Evolutionary conservation across 768 basidiomycete species (phyloP).

Genomic region (Mycena albidolilacea): DNA sequence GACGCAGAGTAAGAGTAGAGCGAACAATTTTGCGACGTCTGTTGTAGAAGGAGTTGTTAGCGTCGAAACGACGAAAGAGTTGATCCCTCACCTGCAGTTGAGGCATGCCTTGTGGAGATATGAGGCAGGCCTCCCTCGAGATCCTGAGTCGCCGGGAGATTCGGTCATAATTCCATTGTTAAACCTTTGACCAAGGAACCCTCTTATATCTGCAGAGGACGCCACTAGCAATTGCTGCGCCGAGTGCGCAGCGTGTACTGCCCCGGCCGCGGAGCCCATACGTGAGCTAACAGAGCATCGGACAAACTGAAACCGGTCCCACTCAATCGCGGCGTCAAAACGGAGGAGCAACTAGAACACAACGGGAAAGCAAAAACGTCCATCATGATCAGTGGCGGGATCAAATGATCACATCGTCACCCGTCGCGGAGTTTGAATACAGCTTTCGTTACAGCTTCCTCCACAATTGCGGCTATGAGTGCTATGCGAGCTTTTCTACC

Average conservation of each 20-base stretch:
- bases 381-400: neutral
- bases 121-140: neutral
- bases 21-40: conserved; percentile 23
- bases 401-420: neutral
- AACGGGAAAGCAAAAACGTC: too few species aligned
- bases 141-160: neutral
- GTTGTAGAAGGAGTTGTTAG: too few species aligned
- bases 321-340: neutral
- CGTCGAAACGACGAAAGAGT: too few species aligned
- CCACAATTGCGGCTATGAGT: too few species aligned
- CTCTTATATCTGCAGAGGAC: neutral
- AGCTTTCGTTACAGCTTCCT: too few species aligned
- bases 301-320: neutral
- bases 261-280: neutral
- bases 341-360: neutral
- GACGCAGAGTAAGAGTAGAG: neutral
- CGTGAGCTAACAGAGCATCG: neutral
- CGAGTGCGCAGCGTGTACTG: neutral
- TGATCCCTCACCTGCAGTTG: neutral
- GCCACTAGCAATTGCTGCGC: too few species aligned
- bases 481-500: too few species aligned
- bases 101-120: neutral
- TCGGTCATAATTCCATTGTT: neutral
- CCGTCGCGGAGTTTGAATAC: too few species aligned
- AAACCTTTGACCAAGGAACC: neutral